Evolutionary conservation across 2,329 filamentous ascomycete species (phyloP).

Genomic region (Exophiala aquamarina): DNA sequence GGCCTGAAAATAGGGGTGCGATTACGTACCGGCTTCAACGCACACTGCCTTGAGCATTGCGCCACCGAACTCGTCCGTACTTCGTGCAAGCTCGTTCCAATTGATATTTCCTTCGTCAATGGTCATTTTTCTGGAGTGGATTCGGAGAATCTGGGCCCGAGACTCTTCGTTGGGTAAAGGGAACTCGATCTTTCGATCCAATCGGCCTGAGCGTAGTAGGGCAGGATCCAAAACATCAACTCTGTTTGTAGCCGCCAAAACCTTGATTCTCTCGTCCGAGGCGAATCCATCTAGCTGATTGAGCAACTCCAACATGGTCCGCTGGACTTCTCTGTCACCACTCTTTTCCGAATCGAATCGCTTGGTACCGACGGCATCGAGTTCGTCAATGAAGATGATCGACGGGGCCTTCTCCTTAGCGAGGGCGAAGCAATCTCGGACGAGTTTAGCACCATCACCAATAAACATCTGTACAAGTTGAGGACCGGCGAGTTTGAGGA

Average conservation of each 20-base stretch:
- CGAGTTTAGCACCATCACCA: slow-evolving; percentile 94
- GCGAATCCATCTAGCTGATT: slow-evolving; percentile 99
- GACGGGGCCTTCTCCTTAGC: slow-evolving; percentile 98
- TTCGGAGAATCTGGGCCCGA: slow-evolving; percentile 92
- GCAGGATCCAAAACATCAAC: slow-evolving; percentile 92
- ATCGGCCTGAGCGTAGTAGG: slow-evolving; percentile 82
- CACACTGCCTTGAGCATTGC: slow-evolving; percentile 98
- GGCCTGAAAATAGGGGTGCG: not conserved
- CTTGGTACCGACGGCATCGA: slow-evolving; percentile 97
- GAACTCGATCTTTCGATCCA: slow-evolving; percentile 98
- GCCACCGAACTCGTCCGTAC: slow-evolving; percentile 94
- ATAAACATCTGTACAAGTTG: slow-evolving; percentile 99
- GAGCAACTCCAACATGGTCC: slow-evolving; percentile 97
- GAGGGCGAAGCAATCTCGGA: slow-evolving; percentile 94
- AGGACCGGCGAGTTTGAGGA: slow-evolving; percentile 95
- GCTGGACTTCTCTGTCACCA: slow-evolving; percentile 94
- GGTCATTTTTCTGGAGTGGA: slow-evolving; percentile 98
- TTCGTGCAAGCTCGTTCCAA: slow-evolving; percentile 92
- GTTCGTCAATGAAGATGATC: slow-evolving; percentile 99
- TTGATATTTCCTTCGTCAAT: slow-evolving; percentile 83
- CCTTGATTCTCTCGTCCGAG: slow-evolving; percentile 94
- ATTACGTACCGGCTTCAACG: slow-evolving; percentile 69
- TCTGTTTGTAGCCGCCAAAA: slow-evolving; percentile 90
- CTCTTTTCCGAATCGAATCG: slow-evolving; percentile 99
- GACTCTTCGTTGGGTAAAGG: slow-evolving; percentile 97